Evolutionary conservation across 192 early-diverging fungal species (phyloP).

Genomic region (Backusella australiensis): DNA sequence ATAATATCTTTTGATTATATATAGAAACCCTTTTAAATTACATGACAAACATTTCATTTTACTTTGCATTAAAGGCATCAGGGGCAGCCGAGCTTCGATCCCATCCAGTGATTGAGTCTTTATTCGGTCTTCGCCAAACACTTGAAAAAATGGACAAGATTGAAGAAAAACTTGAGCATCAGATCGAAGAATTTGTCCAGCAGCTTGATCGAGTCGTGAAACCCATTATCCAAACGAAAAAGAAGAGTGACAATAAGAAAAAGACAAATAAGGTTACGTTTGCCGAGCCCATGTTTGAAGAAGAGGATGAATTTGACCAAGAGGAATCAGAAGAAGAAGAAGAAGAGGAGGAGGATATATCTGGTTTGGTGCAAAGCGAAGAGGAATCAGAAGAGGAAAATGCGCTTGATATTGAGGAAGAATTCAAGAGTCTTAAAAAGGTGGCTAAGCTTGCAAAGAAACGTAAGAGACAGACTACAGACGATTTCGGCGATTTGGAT

Average conservation of each 20-base stretch:
- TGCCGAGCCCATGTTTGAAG: background rate
- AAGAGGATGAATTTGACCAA: no score
- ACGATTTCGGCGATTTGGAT: conserved; percentile 78
- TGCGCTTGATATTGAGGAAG: conserved; percentile 31
- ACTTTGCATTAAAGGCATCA: conserved; percentile 69
- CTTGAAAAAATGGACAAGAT: conserved; percentile 67
- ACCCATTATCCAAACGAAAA: background rate
- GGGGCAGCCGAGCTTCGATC: conserved; percentile 55
- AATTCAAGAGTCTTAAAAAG: conserved; percentile 46
- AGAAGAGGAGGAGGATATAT: background rate
- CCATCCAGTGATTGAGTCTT: conserved; percentile 82
- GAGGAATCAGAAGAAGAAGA: background rate
- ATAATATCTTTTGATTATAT: background rate
- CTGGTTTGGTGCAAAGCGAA: conserved; percentile 10
- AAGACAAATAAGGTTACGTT: background rate
- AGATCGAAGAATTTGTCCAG: conserved; percentile 44
- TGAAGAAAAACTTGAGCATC: conserved; percentile 53
- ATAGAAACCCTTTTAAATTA: conserved; percentile 64
- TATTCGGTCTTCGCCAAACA: conserved; percentile 74
- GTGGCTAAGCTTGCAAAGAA: conserved; percentile 40
- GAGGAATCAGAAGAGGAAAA: conserved; percentile 19
- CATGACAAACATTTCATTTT: conserved; percentile 88
- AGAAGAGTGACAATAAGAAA: background rate
- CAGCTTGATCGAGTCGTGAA: background rate
- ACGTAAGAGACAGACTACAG: conserved; percentile 36